Percentiles rank a stretch among this genome's conserved stretches.
These are phyloP conservation scores for Jamesozyma spencerorum DNA, from an alignment of 805 yeast species.

Conservation along the genomic window DNA sequence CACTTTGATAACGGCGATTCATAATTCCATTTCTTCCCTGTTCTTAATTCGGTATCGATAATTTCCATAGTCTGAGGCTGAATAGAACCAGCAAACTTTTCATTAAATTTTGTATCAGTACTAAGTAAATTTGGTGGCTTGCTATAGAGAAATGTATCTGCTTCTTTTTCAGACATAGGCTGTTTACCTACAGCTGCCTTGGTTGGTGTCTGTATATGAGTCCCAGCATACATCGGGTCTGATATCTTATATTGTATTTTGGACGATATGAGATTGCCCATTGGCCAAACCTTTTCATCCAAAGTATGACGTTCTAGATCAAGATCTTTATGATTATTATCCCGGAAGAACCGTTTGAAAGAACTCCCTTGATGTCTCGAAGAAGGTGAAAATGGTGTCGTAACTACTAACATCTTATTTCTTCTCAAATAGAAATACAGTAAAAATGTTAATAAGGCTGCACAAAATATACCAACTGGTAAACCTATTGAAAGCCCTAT, in stretches of 20 bases:
- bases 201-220: slow-evolving; percentile 18
- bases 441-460: slow-evolving; percentile 16
- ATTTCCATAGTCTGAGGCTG: slow-evolving; percentile 1
- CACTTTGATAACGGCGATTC: slow-evolving; percentile 30
- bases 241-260: slow-evolving; percentile 17
- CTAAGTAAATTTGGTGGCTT: slow-evolving; percentile 23
- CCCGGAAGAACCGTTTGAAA: slow-evolving; percentile 4
- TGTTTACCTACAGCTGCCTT: slow-evolving; percentile 2
- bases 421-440: slow-evolving; percentile 12
- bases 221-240: slow-evolving; percentile 1
- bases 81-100: not conserved
- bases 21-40: slow-evolving; percentile 21
- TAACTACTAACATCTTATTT: slow-evolving; percentile 1
- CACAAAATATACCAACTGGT: slow-evolving; percentile 24
- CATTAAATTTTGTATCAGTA: slow-evolving; percentile 9
- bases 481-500: slow-evolving; percentile 27
- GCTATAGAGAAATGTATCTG: slow-evolving; percentile 15
- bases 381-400: slow-evolving; percentile 6
- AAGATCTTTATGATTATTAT: not conserved
- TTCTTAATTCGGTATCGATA: not conserved
- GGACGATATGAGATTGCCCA: slow-evolving; percentile 10
- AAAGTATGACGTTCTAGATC: slow-evolving; percentile 3
- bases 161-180: slow-evolving; percentile 4
- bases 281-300: slow-evolving; percentile 10
- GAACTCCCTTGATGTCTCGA: slow-evolving; percentile 1